phyloP scores from a whole-genome alignment of 129 eudicot genomes.

The Tanacetum coccineum region DNA sequence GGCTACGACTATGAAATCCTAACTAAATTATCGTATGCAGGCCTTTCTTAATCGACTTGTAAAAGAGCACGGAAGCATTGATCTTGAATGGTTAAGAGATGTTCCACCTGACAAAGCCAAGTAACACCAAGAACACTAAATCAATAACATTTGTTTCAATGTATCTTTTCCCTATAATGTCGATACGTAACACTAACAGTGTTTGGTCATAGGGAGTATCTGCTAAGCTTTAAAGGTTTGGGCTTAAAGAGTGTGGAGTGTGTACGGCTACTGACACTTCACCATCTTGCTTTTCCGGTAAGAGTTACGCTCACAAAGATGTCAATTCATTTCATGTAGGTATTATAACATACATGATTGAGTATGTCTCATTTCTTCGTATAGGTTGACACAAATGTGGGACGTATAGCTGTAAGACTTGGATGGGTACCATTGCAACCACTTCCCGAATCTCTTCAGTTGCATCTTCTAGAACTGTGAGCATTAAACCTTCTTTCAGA shows the following conservation, averaged over 20 bases:
- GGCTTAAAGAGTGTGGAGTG: constrained; percentile 92
- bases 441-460: constrained; percentile 75
- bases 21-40: constrained; percentile 36
- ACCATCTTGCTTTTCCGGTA: constrained; percentile 95
- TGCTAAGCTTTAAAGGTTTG: constrained; percentile 73
- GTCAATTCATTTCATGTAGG: background rate
- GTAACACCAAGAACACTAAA: constrained; percentile 40
- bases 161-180: background rate
- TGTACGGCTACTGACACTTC: constrained; percentile 83
- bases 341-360: background rate
- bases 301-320: constrained; percentile 24
- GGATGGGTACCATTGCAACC: constrained; percentile 99
- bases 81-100: constrained; percentile 95
- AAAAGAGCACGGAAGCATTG: constrained; percentile 83
- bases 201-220: constrained; percentile 61
- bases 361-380: constrained; percentile 12
- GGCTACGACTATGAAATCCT: background rate
- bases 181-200: background rate
- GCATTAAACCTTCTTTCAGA: constrained; percentile 19
- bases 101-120: constrained; percentile 96
- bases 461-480: constrained; percentile 84
- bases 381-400: constrained; percentile 93
- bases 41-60: constrained; percentile 81
- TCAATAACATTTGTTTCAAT: background rate
- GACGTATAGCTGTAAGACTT: constrained; percentile 87